These are phyloP conservation scores for Anthostomella pinea DNA, from an alignment of 2,329 filamentous ascomycete species.

Conservation along the genomic window DNA sequence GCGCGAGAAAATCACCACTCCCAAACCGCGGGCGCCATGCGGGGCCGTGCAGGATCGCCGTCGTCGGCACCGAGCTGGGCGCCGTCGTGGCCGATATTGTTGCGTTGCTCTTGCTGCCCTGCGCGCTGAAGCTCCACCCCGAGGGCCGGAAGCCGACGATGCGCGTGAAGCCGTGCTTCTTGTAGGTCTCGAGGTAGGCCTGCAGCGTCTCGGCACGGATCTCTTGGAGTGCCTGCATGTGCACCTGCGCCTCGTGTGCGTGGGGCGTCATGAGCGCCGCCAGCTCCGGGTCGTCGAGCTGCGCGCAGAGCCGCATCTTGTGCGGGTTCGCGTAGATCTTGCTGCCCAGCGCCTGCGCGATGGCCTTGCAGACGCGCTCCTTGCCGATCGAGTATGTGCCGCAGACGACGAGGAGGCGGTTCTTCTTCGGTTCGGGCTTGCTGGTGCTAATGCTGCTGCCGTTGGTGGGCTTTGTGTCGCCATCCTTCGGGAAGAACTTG, in stretches of 20 bases:
- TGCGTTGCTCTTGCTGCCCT: slow-evolving; percentile 28
- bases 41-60: slow-evolving; percentile 52
- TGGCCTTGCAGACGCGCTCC: slow-evolving; percentile 90
- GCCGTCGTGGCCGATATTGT: slow-evolving; percentile 53
- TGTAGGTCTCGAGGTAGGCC: slow-evolving; percentile 80
- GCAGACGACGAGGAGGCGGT: slow-evolving; percentile 83
- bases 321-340: slow-evolving; percentile 85
- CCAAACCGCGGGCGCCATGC: slow-evolving; percentile 76
- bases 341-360: slow-evolving; percentile 77
- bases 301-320: slow-evolving; percentile 81
- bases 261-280: slow-evolving; percentile 72
- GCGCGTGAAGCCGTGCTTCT: slow-evolving; percentile 77
- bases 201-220: slow-evolving; percentile 87
- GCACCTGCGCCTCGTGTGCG: slow-evolving; percentile 84
- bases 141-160: slow-evolving; percentile 89
- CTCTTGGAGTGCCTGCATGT: slow-evolving; percentile 96
- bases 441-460: slow-evolving; percentile 6
- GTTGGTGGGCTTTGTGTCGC: slow-evolving; percentile 21
- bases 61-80: slow-evolving; percentile 48
- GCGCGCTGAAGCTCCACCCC: slow-evolving; percentile 76
- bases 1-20: slow-evolving; percentile 70
- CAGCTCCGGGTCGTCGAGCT: slow-evolving; percentile 83
- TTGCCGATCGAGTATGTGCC: slow-evolving; percentile 98
- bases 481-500: slow-evolving; percentile 49
- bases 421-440: slow-evolving; percentile 44